Conservation (phyloP, 1,284 basidiomycete species). For the Somion occarium region DNA sequence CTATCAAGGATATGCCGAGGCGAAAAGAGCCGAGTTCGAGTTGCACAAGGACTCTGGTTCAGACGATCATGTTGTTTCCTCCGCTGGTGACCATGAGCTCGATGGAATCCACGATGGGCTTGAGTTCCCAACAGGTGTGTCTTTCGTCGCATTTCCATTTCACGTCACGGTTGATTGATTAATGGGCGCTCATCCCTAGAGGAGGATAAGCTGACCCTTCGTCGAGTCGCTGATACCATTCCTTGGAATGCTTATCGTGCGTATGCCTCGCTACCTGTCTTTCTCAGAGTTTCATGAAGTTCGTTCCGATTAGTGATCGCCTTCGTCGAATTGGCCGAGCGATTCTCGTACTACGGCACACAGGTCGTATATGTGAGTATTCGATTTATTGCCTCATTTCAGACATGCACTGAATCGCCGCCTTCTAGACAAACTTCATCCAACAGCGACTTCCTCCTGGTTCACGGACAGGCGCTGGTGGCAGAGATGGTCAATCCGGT, state of each 20-base stretch:
- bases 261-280: constrained; percentile 17
- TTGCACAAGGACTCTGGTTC: constrained; percentile 21
- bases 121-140: constrained; percentile 50
- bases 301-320: constrained; percentile 48
- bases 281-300: constrained; percentile 11
- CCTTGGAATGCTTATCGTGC: constrained; percentile 65
- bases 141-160: background rate
- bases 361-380: constrained; percentile 59
- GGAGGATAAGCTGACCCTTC: constrained; percentile 57
- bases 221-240: constrained; percentile 57
- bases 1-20: constrained; percentile 26
- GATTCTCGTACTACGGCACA: constrained; percentile 71
- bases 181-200: constrained; percentile 22
- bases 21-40: constrained; percentile 20
- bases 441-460: constrained; percentile 63
- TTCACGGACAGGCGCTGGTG: constrained; percentile 66
- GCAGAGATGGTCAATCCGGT: constrained; percentile 53
- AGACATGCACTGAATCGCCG: too few species aligned
- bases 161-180: background rate
- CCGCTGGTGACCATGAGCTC: constrained; percentile 18
- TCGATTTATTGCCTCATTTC: too few species aligned
- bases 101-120: constrained; percentile 53
- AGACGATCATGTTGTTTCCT: constrained; percentile 14
- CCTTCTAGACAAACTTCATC: constrained; percentile 62
- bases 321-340: constrained; percentile 66